Percentiles rank a stretch among this genome's conserved stretches.
Evolutionary conservation across 768 basidiomycete species (phyloP).

Genomic region (Naganishia vaughanmartiniae): DNA sequence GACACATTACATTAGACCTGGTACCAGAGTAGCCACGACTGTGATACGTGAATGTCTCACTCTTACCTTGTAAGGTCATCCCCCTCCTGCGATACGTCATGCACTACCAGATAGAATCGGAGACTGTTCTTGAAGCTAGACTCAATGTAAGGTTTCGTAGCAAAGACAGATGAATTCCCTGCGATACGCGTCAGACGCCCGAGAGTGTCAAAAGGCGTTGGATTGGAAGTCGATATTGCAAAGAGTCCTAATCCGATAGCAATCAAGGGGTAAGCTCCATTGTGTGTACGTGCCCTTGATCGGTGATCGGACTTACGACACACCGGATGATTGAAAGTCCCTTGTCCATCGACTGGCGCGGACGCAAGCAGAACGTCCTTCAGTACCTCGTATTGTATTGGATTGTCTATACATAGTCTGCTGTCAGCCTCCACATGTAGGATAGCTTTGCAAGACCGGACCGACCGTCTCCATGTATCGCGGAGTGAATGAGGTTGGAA

Average conservation of each 20-base stretch:
- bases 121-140: constrained; percentile 34
- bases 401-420: constrained; percentile 35
- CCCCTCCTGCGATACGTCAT: constrained; percentile 45
- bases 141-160: constrained; percentile 46
- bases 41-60: background rate
- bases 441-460: background rate
- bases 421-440: background rate
- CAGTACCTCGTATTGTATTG: constrained; percentile 46
- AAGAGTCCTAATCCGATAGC: constrained; percentile 36
- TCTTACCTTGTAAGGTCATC: constrained; percentile 34
- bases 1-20: background rate
- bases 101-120: constrained; percentile 49
- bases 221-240: constrained; percentile 44
- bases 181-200: constrained; percentile 38
- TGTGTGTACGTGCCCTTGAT: background rate
- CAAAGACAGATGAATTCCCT: constrained; percentile 31
- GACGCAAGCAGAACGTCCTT: constrained; percentile 47
- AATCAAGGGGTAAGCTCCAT: background rate
- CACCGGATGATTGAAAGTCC: constrained; percentile 51
- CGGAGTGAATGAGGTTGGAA: constrained; percentile 40
- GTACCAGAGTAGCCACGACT: no score
- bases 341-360: constrained; percentile 42
- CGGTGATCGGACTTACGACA: constrained; percentile 28
- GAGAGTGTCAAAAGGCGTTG: constrained; percentile 46
- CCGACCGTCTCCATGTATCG: constrained; percentile 39